Evolutionary conservation across 768 basidiomycete genomes (phyloP).

Genomic region (Suillus brevipes): DNA sequence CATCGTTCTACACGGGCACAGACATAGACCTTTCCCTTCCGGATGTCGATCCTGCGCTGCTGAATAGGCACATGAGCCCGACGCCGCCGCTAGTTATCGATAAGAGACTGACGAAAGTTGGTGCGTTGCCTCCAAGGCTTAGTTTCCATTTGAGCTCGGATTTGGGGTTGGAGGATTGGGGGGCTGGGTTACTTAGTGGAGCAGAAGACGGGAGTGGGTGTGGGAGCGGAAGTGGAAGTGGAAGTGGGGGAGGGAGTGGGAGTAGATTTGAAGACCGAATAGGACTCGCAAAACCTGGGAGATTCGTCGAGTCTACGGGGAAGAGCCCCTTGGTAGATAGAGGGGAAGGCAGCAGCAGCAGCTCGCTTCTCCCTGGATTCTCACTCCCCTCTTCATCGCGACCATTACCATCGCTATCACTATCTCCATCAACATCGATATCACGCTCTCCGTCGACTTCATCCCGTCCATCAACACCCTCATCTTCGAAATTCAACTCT

Average conservation of each 20-base stretch:
- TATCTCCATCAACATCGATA: not conserved
- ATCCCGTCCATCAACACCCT: constrained; percentile 19
- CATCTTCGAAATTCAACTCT: constrained; percentile 6
- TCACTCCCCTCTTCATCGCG: not conserved
- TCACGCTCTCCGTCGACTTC: constrained; percentile 20
- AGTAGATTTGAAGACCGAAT: not conserved
- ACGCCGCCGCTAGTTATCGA: constrained; percentile 36
- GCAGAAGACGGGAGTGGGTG: constrained; percentile 38
- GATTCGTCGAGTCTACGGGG: not conserved
- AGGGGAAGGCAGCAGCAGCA: constrained; percentile 2
- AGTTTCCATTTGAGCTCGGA: constrained; percentile 48
- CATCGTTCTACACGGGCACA: constrained; percentile 18
- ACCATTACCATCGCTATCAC: not conserved
- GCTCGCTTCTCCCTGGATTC: not conserved
- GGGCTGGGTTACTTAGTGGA: constrained; percentile 53
- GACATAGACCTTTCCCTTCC: constrained; percentile 3
- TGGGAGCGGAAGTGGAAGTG: not conserved
- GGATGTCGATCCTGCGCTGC: constrained; percentile 13
- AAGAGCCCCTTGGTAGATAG: constrained; percentile 11
- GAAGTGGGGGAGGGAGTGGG: not conserved
- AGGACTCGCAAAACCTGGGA: not conserved
- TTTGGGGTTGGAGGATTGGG: constrained; percentile 52
- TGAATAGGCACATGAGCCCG: constrained; percentile 15
- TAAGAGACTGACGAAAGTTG: constrained; percentile 15
- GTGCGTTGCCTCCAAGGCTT: constrained; percentile 47